phyloP scores from a whole-genome alignment of 495 filamentous ascomycete genomes.

The Bombardia bombarda region DNA sequence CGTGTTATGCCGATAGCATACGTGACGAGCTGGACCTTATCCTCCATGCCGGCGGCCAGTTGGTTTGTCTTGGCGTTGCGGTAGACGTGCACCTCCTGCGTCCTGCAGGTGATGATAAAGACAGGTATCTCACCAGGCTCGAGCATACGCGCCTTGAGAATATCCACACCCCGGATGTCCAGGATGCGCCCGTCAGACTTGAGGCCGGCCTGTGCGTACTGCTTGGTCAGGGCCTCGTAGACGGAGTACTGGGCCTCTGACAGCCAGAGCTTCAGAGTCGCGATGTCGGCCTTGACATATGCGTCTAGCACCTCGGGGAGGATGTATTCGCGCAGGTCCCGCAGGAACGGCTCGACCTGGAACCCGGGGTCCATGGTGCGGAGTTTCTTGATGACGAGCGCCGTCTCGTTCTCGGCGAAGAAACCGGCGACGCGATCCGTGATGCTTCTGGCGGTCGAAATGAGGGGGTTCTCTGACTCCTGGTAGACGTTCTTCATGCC shows the following conservation, averaged over 20 bases:
- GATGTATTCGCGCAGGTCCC: constrained; percentile 95
- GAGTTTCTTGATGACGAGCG: constrained; percentile 94
- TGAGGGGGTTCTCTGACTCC: constrained; percentile 93
- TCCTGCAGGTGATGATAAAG: constrained; percentile 91
- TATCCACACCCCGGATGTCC: constrained; percentile 89
- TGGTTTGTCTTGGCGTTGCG: constrained; percentile 80
- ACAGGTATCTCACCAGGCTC: constrained; percentile 97
- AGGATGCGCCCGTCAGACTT: constrained; percentile 91
- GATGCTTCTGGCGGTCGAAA: constrained; percentile 86
- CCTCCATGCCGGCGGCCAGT: constrained; percentile 96
- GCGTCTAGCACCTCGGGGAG: constrained; percentile 95
- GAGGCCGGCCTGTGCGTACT: constrained; percentile 86
- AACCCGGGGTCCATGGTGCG: constrained; percentile 94
- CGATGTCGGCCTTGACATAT: constrained; percentile 91
- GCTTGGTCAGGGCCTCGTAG: constrained; percentile 86
- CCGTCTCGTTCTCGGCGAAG: constrained; percentile 97
- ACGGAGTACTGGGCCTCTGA: constrained; percentile 91
- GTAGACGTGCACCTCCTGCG: constrained; percentile 98
- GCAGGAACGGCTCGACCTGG: constrained; percentile 86
- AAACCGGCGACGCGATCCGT: constrained; percentile 89
- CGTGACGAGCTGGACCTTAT: constrained; percentile 91
- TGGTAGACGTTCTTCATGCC: constrained; percentile 75
- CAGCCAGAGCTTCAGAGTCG: constrained; percentile 88
- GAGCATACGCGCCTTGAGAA: constrained; percentile 78
- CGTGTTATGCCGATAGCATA: constrained; percentile 95